These are phyloP conservation scores for Penicillium angulare DNA, from an alignment of 495 filamentous ascomycete genomes.

Conservation along the genomic window DNA sequence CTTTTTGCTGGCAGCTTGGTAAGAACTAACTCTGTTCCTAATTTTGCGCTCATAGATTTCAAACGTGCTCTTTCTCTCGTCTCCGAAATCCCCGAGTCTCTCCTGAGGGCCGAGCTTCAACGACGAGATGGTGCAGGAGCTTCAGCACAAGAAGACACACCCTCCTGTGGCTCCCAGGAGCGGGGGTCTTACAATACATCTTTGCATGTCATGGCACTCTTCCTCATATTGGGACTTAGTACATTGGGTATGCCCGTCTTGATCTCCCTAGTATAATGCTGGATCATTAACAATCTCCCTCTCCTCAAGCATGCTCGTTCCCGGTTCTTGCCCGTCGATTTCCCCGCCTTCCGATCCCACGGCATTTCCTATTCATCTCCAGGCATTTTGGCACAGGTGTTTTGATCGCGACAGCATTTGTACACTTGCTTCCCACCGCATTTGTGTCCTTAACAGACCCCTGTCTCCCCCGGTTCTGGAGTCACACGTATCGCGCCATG, in stretches of 20 bases:
- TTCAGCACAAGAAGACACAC: constrained; percentile 10
- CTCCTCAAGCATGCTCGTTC: constrained; percentile 49
- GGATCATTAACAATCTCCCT: constrained; percentile 5
- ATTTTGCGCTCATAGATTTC: constrained; percentile 13
- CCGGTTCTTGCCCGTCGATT: constrained; percentile 53
- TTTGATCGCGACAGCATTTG: constrained; percentile 85
- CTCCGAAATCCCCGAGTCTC: constrained; percentile 27
- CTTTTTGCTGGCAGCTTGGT: no score
- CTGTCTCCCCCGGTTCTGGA: constrained; percentile 76
- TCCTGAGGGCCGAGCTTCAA: constrained; percentile 33
- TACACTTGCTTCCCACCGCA: constrained; percentile 79
- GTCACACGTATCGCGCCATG: constrained; percentile 68
- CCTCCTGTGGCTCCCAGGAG: constrained; percentile 61
- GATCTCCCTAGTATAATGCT: background rate
- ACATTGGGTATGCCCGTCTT: constrained; percentile 56
- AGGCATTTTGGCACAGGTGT: constrained; percentile 88
- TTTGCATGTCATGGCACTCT: constrained; percentile 72
- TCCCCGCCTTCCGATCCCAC: constrained; percentile 46
- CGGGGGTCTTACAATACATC: constrained; percentile 62
- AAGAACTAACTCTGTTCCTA: background rate
- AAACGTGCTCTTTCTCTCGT: constrained; percentile 21
- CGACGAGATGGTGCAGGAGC: constrained; percentile 26
- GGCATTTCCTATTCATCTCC: constrained; percentile 65
- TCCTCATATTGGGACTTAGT: constrained; percentile 71
- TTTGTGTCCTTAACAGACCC: constrained; percentile 77